phyloP scores from a whole-genome alignment of 805 yeast species.

The Teunomyces stri region DNA sequence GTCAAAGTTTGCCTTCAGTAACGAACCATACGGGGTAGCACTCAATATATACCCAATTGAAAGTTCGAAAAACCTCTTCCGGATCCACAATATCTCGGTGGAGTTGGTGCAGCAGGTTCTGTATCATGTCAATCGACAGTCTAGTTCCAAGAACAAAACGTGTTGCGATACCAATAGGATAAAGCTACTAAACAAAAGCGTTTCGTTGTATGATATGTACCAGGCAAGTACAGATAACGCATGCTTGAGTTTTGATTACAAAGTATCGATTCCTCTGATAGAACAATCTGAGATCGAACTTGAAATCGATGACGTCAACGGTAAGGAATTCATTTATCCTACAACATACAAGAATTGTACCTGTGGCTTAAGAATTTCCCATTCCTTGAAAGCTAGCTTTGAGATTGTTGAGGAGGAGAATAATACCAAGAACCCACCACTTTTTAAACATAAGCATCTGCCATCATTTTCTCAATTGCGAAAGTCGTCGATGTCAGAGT shows the following conservation, averaged over 20 bases:
- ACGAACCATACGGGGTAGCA: constrained; percentile 6
- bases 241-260: neutral
- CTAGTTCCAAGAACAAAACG: neutral
- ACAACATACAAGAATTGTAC: constrained; percentile 2
- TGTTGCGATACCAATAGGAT: constrained; percentile 5
- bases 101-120: constrained; percentile 8
- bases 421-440: constrained; percentile 7
- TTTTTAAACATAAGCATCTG: neutral
- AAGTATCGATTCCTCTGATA: constrained; percentile 3
- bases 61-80: neutral
- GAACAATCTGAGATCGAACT: neutral
- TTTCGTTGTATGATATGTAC: neutral
- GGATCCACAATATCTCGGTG: constrained; percentile 8
- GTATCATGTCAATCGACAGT: neutral
- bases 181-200: neutral
- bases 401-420: constrained; percentile 9
- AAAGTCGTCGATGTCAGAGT: neutral
- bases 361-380: constrained; percentile 10
- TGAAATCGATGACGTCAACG: neutral
- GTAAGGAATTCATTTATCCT: constrained; percentile 5
- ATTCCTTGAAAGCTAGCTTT: constrained; percentile 9
- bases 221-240: neutral
- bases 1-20: constrained; percentile 13
- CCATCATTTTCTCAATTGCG: neutral
- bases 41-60: constrained; percentile 11